Evolutionary conservation across 768 basidiomycete genomes (phyloP), one percentile per base, ranked within the genome.

Genomic region (Melanogaster broomeanus): DNA sequence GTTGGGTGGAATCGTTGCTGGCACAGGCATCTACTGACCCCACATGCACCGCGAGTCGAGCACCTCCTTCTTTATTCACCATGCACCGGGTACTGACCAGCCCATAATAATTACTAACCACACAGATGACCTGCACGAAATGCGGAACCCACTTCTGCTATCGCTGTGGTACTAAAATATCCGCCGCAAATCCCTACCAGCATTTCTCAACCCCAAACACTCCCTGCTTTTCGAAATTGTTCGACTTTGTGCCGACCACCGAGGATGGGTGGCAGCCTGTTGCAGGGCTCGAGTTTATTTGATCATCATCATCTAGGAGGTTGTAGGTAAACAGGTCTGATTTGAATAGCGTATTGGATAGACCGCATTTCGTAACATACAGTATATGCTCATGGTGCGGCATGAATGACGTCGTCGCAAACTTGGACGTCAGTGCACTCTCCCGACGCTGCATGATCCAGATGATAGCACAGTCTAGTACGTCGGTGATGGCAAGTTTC

Each of bases 121-220:
- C 38, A 33, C 53, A 90, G 88, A 90, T 90, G 88, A 87, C 81
- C 7, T 92, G 87, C 60, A 69, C 74, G n/a, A 85, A 82, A 57
- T 93, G 91, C 68, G 61, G 69, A 27, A 75, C 81, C 44, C 91
- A 93, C 62, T 93, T 91, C 61, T 93, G 91, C 73, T 93, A 89
- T 60, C 79, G 84, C 6, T 93, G 91, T 63, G 90, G 87, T 5
- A 51, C 67, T 1, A 77, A 74, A 57, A 66, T 93, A 22, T 43
- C 68, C 0, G 59, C 69, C 7, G 58, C 55, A 15, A 71, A 85
- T 53, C 88, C 89, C 0, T 92, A 91, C 57, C 61, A 56, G 22
- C 90, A 93, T 62, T 92, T 88, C 62, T 84, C 82, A 28, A 77
- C 70, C 27, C 74, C 68, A 11, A 78, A 78, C 13, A 62, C 61